Percentiles rank a stretch among this genome's conserved stretches.
Evolutionary conservation across 2,329 filamentous ascomycete species (phyloP).

Genomic region (Trichoderma brevicompactum): DNA sequence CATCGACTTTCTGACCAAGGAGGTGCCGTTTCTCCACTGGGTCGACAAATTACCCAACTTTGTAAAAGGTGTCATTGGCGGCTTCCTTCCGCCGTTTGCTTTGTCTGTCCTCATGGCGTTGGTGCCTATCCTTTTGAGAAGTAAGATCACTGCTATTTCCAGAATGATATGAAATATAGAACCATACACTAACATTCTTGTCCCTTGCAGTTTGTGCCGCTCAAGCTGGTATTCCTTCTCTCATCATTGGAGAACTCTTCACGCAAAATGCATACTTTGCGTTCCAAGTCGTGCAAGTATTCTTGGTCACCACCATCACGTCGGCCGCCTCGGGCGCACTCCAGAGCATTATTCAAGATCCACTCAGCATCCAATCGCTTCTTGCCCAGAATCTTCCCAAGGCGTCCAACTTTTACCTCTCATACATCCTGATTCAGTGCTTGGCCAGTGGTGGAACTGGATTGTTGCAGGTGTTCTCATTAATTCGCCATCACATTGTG

Average conservation of each 20-base stretch:
- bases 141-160: conserved; percentile 35
- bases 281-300: conserved; percentile 90
- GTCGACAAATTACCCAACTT: conserved; percentile 69
- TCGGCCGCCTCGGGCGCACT: conserved; percentile 77
- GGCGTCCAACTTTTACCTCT: conserved; percentile 92
- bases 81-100: conserved; percentile 78
- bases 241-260: conserved; percentile 80
- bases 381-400: conserved; percentile 77
- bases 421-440: conserved; percentile 91
- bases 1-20: conserved; percentile 67
- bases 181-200: neutral
- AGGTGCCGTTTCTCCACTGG: conserved; percentile 73
- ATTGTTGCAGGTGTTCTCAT: conserved; percentile 71
- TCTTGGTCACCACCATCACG: conserved; percentile 81
- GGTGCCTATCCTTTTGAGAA: conserved; percentile 78
- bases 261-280: conserved; percentile 91
- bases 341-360: conserved; percentile 64
- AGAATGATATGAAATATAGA: neutral
- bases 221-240: conserved; percentile 76
- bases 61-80: conserved; percentile 83
- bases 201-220: conserved; percentile 68
- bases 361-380: conserved; percentile 63
- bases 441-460: conserved; percentile 75
- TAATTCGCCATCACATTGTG: conserved; percentile 61
- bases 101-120: conserved; percentile 85